Conservation (phyloP, 768 basidiomycete genomes). For the Russula vinacea region DNA sequence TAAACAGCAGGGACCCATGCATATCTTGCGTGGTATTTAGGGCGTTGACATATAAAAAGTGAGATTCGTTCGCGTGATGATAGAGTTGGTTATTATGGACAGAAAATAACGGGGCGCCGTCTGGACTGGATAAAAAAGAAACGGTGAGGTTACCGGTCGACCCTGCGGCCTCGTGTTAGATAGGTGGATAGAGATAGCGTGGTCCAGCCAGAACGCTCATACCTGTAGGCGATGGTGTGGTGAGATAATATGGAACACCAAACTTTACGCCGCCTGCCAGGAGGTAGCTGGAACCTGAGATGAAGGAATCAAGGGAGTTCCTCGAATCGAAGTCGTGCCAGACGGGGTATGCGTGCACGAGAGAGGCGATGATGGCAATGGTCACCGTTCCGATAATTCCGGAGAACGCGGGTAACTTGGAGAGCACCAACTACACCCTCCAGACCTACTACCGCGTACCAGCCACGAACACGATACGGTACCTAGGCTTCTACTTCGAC, state of each 20-base stretch:
- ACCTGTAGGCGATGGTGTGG: constrained; percentile 11
- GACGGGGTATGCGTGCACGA: neutral
- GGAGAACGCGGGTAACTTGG: neutral
- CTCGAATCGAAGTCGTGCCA: constrained; percentile 9
- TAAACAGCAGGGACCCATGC: neutral
- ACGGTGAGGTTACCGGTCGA: constrained; percentile 50
- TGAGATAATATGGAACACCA: constrained; percentile 8
- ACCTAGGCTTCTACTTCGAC: no score
- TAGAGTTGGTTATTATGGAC: constrained; percentile 51
- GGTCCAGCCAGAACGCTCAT: neutral
- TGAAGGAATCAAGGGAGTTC: constrained; percentile 6
- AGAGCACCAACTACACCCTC: neutral
- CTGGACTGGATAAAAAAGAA: constrained; percentile 31
- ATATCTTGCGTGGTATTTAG: constrained; percentile 40
- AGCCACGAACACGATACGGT: no score
- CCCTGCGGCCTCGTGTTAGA: constrained; percentile 36
- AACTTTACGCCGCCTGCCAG: constrained; percentile 11
- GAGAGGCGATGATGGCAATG: neutral
- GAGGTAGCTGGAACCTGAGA: constrained; percentile 5
- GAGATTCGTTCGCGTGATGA: constrained; percentile 54
- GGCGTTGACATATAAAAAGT: constrained; percentile 53
- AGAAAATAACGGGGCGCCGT: constrained; percentile 50
- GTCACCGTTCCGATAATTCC: neutral
- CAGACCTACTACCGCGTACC: no score
- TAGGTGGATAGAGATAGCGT: no score